Percentiles rank a stretch among this genome's conserved stretches.
These are phyloP conservation scores for sorghum (Sorghum bicolor) DNA, from an alignment of 176 grass and related monocot genomes.

Conservation along the genomic window Sorghum_bicolor_NCBIv3 NC_012875.2:59046501-59047000, in stretches of 20 bases:
- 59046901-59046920: neutral
- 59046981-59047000: neutral
- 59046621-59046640: neutral
- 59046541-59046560: neutral
- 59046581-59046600: neutral
- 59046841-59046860: constrained; percentile 12
- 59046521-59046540: constrained; percentile 22
- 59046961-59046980: neutral
- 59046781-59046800: neutral
- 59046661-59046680: constrained; percentile 9
- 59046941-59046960: neutral
- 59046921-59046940: constrained; percentile 7
- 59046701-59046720: neutral
- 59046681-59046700: neutral
- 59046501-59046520: neutral
- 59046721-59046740: constrained; percentile 21
- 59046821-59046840: neutral
- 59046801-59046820: neutral
- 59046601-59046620: constrained; percentile 10
- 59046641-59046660: neutral
- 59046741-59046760: neutral
- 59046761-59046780: constrained; percentile 7
- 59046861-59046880: neutral
- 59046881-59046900: constrained; percentile 22
- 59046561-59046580: neutral